Conservation (phyloP, 139 green algal species). For the Tetraselmis striata region DNA sequence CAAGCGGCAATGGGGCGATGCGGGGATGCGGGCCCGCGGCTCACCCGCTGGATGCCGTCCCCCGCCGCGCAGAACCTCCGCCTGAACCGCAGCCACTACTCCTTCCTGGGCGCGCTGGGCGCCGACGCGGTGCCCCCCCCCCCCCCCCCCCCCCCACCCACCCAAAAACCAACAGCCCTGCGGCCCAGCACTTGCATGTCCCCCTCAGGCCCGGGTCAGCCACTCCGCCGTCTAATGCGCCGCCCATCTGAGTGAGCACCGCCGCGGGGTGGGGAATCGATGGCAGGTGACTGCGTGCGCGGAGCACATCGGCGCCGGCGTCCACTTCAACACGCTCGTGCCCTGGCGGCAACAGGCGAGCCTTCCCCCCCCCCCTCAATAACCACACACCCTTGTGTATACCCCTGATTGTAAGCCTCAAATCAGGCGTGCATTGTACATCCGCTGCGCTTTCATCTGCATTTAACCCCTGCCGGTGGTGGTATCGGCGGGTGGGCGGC, state of each 20-base stretch:
- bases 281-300: conserved; percentile 39
- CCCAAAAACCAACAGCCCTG: neutral
- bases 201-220: neutral
- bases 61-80: conserved; percentile 52
- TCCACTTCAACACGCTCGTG: conserved; percentile 81
- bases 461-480: too few relatives aligned
- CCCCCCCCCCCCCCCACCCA: too few relatives aligned
- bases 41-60: neutral
- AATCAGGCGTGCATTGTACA: too few relatives aligned
- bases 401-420: too few relatives aligned
- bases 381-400: too few relatives aligned
- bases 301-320: conserved; percentile 55
- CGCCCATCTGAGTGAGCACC: neutral
- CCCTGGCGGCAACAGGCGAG: conserved; percentile 33
- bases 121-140: conserved; percentile 24
- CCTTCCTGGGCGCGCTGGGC: conserved; percentile 40
- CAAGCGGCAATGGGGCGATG: too few relatives aligned
- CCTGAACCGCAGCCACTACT: conserved; percentile 66
- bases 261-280: neutral
- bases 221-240: neutral
- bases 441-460: too few relatives aligned
- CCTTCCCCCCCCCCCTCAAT: too few relatives aligned
- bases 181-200: too few relatives aligned
- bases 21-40: too few relatives aligned
- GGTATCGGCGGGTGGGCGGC: neutral